Base-by-base conservation (phyloP, 2,329 filamentous ascomycete species). In the Hypoxylon sp. region DNA sequence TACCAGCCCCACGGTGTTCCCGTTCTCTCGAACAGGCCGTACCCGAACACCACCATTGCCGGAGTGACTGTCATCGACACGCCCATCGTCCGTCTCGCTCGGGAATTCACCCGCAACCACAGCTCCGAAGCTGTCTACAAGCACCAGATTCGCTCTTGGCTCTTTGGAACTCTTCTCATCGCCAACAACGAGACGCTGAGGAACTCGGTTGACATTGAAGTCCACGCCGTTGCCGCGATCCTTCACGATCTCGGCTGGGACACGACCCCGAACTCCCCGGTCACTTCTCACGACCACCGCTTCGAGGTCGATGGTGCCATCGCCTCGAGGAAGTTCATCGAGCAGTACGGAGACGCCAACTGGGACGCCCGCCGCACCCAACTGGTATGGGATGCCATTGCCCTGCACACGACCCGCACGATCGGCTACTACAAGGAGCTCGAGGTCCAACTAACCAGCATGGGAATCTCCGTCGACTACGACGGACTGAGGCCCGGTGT, bases 261-360 rank as follows among this genome's bases (percentile, higher is more conserved):
- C 62, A 65, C 58, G 29, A 63, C 72, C 15, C 72, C 69, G 10
- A 57, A 72, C 57, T 73, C 70, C 2, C 62, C 70, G 4, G 70
- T 72, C 15, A 44, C 51, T 10, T 54, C 54, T 24, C 3, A 10
- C n/a, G 75, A 74, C 58, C 72, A 75, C 57, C 74, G 75, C 32
- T 75, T 73, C 60, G 74, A 74, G 50, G 68, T 77, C 29, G 75
- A 77, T 62, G 73, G 71, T n/a, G 75, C 74, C 32, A 74, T 74
- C 58, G 70, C 71, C 24, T 56, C 74, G 2, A 61, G 67, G 27
- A 65, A 72, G 53, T 75, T 74, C 70, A 37, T 75, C 29, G 48
- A 67, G 7, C 27, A 65, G 29, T 72, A 73, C 68, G 70, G 65
- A 0, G 62, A 65, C 50, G 54, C 62, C n/a, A 66, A 68, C 53